Evolutionary conservation across 371 early-diverging fungal species (phyloP).

Genomic region (Coemansia sp.): DNA sequence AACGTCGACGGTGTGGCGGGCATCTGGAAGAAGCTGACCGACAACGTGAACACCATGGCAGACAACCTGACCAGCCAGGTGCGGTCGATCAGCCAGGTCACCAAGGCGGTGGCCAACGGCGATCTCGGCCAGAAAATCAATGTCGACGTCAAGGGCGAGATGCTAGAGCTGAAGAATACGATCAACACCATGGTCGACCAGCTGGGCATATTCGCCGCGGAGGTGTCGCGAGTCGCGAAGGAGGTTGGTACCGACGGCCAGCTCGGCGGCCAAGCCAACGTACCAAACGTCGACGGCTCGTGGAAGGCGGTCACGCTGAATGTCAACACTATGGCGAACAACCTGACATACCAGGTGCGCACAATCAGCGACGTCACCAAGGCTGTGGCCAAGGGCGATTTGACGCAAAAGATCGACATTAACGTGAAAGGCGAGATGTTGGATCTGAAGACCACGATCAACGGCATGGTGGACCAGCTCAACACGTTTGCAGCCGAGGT

Average conservation of each 20-base stretch:
- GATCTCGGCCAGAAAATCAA: constrained; percentile 61
- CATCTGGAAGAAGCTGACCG: constrained; percentile 66
- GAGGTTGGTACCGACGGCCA: constrained; percentile 54
- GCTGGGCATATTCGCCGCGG: constrained; percentile 54
- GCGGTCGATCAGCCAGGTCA: constrained; percentile 40
- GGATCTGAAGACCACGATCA: constrained; percentile 67
- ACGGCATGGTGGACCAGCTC: constrained; percentile 62
- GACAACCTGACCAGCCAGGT: constrained; percentile 58
- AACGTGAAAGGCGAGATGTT: constrained; percentile 68
- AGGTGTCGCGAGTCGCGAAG: constrained; percentile 55
- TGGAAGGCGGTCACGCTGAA: constrained; percentile 66
- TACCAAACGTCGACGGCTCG: constrained; percentile 52
- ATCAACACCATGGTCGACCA: constrained; percentile 69
- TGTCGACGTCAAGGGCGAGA: constrained; percentile 67
- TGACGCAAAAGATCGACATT: constrained; percentile 59
- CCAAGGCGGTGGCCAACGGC: constrained; percentile 49
- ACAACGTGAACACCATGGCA: constrained; percentile 60
- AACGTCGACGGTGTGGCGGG: constrained; percentile 59
- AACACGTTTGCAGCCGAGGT: constrained; percentile 53
- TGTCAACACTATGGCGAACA: constrained; percentile 57
- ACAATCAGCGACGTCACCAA: constrained; percentile 46
- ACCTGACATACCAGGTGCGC: constrained; percentile 57
- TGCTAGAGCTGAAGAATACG: constrained; percentile 65
- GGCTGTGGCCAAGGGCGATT: constrained; percentile 59
- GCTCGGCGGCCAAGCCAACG: constrained; percentile 44